These are phyloP conservation scores for Cryptococcus floricola DNA, from an alignment of 1,284 basidiomycete species.

Conservation along the genomic window DNA sequence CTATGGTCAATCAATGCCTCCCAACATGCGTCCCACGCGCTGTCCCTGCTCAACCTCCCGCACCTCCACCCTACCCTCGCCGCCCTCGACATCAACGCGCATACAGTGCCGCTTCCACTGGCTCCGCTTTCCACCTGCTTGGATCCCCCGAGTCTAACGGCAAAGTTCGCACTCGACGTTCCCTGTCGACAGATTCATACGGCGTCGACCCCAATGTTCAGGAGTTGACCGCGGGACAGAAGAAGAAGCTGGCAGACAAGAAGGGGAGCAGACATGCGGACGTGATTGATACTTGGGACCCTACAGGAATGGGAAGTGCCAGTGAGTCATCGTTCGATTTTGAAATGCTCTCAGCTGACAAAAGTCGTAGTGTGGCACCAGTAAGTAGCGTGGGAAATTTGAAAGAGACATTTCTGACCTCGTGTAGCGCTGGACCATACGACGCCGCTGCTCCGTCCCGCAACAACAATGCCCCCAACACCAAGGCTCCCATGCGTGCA, in stretches of 20 bases:
- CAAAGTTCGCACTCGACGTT: constrained; percentile 23
- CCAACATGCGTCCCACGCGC: too few relatives aligned
- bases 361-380: constrained; percentile 45
- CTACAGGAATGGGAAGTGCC: constrained; percentile 45
- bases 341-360: not conserved
- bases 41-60: constrained; percentile 2
- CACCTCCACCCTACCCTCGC: constrained; percentile 5
- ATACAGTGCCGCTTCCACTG: constrained; percentile 23
- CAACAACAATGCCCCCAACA: constrained; percentile 36
- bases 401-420: not conserved
- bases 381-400: constrained; percentile 16
- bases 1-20: not conserved
- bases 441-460: constrained; percentile 49
- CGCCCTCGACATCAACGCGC: constrained; percentile 4
- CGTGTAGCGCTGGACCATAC: constrained; percentile 40
- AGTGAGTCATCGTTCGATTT: constrained; percentile 28
- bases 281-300: constrained; percentile 50
- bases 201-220: constrained; percentile 20
- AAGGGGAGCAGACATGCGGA: constrained; percentile 46
- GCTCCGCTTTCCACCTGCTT: constrained; percentile 22
- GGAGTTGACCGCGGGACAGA: constrained; percentile 30
- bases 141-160: constrained; percentile 14
- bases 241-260: constrained; percentile 36
- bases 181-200: constrained; percentile 36
- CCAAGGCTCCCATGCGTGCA: constrained; percentile 46